Conservation (phyloP, 441 rosid genomes). For the Gossypium schwendimanii region DNA sequence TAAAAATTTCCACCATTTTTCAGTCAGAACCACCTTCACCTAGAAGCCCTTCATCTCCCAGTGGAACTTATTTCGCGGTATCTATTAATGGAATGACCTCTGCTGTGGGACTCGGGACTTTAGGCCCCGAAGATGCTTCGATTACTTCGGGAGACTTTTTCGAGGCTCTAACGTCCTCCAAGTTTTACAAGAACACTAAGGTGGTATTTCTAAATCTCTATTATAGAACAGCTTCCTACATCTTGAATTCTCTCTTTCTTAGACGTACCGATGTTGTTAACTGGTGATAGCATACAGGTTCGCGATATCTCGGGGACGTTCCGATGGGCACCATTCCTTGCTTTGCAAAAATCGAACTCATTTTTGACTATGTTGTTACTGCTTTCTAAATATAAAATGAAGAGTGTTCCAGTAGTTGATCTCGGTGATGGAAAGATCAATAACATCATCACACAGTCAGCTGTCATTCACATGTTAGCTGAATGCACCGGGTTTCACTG, state of each 20-base stretch:
- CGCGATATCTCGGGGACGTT: slow-evolving; percentile 86
- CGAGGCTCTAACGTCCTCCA: slow-evolving; percentile 74
- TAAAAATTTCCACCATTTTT: slow-evolving; percentile 1
- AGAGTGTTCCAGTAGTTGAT: slow-evolving; percentile 88
- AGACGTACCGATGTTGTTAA: not conserved
- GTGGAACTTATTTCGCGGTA: slow-evolving; percentile 40
- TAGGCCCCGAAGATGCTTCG: slow-evolving; percentile 71
- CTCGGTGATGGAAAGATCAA: slow-evolving; percentile 69
- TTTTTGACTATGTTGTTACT: slow-evolving; percentile 86
- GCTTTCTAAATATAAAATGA: slow-evolving; percentile 97
- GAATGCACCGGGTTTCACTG: slow-evolving; percentile 89
- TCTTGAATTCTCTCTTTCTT: not conserved
- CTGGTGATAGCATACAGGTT: slow-evolving; percentile 45
- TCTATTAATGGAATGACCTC: slow-evolving; percentile 47
- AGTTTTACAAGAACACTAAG: slow-evolving; percentile 72
- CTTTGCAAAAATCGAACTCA: slow-evolving; percentile 79
- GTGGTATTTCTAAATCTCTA: slow-evolving; percentile 26
- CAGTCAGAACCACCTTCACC: slow-evolving; percentile 97
- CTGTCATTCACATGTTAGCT: slow-evolving; percentile 90
- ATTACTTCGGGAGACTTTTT: slow-evolving; percentile 80
- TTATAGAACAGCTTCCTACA: not conserved
- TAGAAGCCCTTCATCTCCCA: slow-evolving; percentile 37
- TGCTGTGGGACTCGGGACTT: slow-evolving; percentile 34
- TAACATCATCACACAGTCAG: slow-evolving; percentile 82
- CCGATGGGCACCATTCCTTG: slow-evolving; percentile 98